Base-by-base conservation (phyloP, 1,284 basidiomycete genomes). In the Ustilago curta region DNA sequence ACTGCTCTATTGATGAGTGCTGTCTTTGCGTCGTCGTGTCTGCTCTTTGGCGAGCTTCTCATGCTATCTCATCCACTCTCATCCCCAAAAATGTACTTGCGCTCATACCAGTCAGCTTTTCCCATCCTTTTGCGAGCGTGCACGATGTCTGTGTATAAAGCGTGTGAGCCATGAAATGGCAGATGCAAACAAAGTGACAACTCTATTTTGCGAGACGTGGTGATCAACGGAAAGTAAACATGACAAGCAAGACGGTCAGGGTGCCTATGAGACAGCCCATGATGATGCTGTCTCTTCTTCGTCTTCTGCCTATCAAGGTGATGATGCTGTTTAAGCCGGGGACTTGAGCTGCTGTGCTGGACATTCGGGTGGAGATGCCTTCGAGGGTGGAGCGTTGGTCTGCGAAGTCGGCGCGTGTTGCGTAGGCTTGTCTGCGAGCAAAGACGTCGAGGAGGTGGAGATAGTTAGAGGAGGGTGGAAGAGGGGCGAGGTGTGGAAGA, bases 281-380 rank as follows among this genome's bases (percentile, higher is more conserved):
- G 77, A 99, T 94, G 76, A 97, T 89, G 12, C 93, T 90, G 85
- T 99, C 97, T 79, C 95, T 87, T 76, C 94, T 89, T 75, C 96
- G 89, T 54, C 96, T 89, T 8, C 93, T 91, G 82, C 92, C 92
- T 84, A 99, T 98, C 91, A 98, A 93, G 1, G 90, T 89, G 60
- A 99, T 88, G 59, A 99, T 86, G 70, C 91, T 93, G 86, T 95
- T 96, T 74, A 99, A 91, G 1, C 95, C 95, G 11, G 97, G 96
- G 85, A 99, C 92, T 35, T 93, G 91, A 77, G 89, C 93, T 92
- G 82, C 55, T 8, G 78, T 75, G 32, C 27, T 68, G 51, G 88
- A 86, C 90, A 99, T 95, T 23, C 95, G 90, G 9, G 90, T 87
- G 83, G 93, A 93, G 76, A 97, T 93, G 21, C 90, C 88, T 9